Base-by-base conservation (phyloP, 169 alveolate species). In the Fabrea salina region DNA sequence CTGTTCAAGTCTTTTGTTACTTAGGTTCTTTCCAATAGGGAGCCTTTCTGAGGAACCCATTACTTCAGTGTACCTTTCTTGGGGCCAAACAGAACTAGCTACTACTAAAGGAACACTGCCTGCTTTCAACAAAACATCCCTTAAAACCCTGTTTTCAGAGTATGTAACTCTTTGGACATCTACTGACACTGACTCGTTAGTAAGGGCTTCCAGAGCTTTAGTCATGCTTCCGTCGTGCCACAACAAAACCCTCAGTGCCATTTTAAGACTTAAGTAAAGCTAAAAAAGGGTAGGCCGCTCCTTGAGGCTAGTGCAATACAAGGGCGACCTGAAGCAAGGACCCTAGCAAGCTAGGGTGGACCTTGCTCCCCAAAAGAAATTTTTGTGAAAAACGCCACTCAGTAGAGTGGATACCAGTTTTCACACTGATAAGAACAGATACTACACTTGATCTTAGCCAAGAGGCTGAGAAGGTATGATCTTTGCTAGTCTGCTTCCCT, bases 351-450 rank as follows among this genome's bases (percentile, higher is more conserved):
- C 74, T 37, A 51, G 0, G 25, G 32, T n/a, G 39, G 11, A 16
- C 25, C 74, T 61, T 4, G 74, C 74, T 61, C 74, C 74, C 74
- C 16, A n/a, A 16, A 61, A 61, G 49, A 61, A 61, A 61, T 61
- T 61, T 0, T 1, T 61, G 74, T 61, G 74, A 61, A 61, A 61
- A 33, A 32, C 57, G 74, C 74, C 74, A 61, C 74, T 61, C 54
- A 35, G 49, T 61, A 61, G 78, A 67, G 78, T 67, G 78, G 84
- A 79, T 88, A 88, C 88, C 93, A 88, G 93, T 85, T 88, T 88
- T 88, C 93, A 88, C 93, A 88, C 93, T 88, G 93, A 88, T 88
- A 88, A 88, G 93, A 88, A 88, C 93, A 88, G 93, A 88, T 88
- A 88, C 93, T 88, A 88, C 93, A 88, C 93, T 88, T 88, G 93